Conservation (phyloP, 805 yeast species). For the Huiozyma sinensis region DNA sequence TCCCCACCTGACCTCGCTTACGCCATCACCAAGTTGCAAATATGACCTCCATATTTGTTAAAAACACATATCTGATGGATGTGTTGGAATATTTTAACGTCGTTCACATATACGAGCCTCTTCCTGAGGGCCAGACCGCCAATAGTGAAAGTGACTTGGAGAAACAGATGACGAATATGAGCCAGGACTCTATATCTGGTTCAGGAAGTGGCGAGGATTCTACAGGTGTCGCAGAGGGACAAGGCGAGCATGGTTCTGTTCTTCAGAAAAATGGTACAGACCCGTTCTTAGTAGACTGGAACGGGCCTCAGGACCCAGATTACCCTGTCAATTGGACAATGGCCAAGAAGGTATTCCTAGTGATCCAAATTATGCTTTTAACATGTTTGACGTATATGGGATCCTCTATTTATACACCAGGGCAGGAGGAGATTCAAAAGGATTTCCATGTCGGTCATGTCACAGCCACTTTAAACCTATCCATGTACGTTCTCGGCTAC, state of each 20-base stretch:
- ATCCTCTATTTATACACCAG: constrained; percentile 46
- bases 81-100: constrained; percentile 13
- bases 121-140: constrained; percentile 1
- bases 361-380: constrained; percentile 34
- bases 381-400: constrained; percentile 46
- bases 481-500: constrained; percentile 49
- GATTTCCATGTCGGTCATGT: constrained; percentile 37
- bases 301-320: constrained; percentile 37
- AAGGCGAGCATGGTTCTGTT: background rate
- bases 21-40: too few species aligned
- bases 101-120: constrained; percentile 8
- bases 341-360: constrained; percentile 30
- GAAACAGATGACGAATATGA: background rate
- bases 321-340: constrained; percentile 49
- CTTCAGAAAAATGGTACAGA: constrained; percentile 10
- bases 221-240: background rate
- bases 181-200: background rate
- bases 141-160: constrained; percentile 1
- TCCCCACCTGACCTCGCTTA: too few species aligned
- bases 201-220: background rate
- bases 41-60: constrained; percentile 1
- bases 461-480: constrained; percentile 40
- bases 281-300: constrained; percentile 20
- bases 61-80: constrained; percentile 19
- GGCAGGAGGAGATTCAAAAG: constrained; percentile 33